Base-by-base conservation (phyloP, 176 grass and related monocot species). In the Coix lacrymajobi region DNA sequence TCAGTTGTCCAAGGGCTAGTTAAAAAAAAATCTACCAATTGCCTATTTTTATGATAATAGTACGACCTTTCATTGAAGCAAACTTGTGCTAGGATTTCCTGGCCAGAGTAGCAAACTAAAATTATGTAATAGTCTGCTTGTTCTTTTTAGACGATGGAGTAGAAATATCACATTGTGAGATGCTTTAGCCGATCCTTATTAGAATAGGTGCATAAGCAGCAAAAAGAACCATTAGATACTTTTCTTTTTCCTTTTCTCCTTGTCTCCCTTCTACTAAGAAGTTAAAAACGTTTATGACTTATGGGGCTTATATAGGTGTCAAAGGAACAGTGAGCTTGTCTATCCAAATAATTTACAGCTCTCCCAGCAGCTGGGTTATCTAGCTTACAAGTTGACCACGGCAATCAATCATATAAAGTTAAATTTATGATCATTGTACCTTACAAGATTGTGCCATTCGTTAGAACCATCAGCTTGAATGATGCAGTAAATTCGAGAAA, bases 401-500 rank as follows among this genome's bases (percentile, higher is more conserved):
- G 63, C 70, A 49, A 77, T 36, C 1, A 1, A 57, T 61, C 14
- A 58, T 67, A 51, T 75, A 77, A 62, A 28, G 32, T 87, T 61
- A 62, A 38, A 19, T 30, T 62, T 75, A 30, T 37, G 38, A n/a
- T 69, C 44, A 74, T 39, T 28, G 22, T 63, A 34, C 11, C 14
- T 15, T 39, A 36, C 24, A 62, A 81, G 5, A 31, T 43, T 24
- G 20, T 77, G 36, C 17, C 1, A 43, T 67, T 84, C 20, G 31
- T 31, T 39, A 11, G n/a, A 49, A 30, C 3, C 43, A 19, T 80
- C 4, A 28, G 28, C 16, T 67, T 31, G 11, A 45, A 79, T 48
- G 60, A 66, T 79, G 61, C 77, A 79, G 29, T 66, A 30, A 66
- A n/a, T n/a, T n/a, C n/a, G n/a, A n/a, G n/a, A n/a, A n/a, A n/a